Conservation (phyloP, 768 basidiomycete genomes). For the Lactarius indigo region DNA sequence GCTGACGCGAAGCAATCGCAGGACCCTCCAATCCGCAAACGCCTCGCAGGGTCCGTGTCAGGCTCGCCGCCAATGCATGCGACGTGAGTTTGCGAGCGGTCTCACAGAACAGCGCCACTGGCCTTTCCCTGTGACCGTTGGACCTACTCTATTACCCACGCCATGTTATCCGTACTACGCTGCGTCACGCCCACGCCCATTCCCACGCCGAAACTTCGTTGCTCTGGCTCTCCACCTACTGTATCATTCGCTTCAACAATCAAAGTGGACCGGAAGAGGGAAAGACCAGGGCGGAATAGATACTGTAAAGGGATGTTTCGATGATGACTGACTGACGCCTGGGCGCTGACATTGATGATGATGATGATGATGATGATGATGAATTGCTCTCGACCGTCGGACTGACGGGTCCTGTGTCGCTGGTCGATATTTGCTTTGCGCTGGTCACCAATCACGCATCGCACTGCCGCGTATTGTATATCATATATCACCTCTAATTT, state of each 20-base stretch:
- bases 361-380: slow-evolving; percentile 6
- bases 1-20: neutral
- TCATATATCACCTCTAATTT: neutral
- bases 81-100: slow-evolving; percentile 2
- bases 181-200: neutral
- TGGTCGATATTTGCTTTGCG: slow-evolving; percentile 14
- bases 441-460: neutral
- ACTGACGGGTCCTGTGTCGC: slow-evolving; percentile 7
- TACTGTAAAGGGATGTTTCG: neutral
- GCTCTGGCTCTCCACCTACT: neutral
- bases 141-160: neutral
- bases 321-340: slow-evolving; percentile 1
- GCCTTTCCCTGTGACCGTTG: neutral
- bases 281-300: neutral
- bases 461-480: slow-evolving; percentile 5
- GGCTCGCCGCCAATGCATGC: slow-evolving; percentile 15
- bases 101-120: neutral
- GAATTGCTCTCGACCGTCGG: neutral
- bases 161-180: neutral
- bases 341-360: slow-evolving; percentile 9
- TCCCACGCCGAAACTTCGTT: neutral
- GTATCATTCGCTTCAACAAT: neutral
- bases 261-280: neutral
- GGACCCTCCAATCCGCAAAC: slow-evolving; percentile 21
- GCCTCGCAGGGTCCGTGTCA: slow-evolving; percentile 15